Conservation (phyloP, 805 yeast genomes). For the Blastobotrys parvus region DNA sequence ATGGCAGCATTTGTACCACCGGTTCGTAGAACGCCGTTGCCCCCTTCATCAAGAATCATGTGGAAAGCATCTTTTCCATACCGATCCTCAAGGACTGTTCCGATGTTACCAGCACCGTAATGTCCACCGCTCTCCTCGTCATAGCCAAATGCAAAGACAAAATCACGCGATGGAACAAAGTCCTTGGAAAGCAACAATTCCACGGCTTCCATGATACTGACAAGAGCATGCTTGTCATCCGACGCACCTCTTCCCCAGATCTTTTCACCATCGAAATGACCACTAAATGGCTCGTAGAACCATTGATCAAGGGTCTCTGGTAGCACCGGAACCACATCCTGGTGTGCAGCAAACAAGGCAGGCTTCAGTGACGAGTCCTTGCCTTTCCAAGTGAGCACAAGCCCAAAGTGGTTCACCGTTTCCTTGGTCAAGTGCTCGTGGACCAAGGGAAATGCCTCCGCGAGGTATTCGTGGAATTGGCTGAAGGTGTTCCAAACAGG, state of each 20-base stretch:
- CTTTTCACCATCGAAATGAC: constrained; percentile 48
- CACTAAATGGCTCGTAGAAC: constrained; percentile 52
- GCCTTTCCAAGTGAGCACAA: constrained; percentile 15
- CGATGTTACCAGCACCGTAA: constrained; percentile 23
- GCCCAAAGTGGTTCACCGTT: constrained; percentile 25
- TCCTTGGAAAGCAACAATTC: constrained; percentile 44
- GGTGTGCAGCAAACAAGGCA: constrained; percentile 54
- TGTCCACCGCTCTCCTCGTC: constrained; percentile 66
- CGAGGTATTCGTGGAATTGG: constrained; percentile 42
- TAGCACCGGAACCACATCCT: constrained; percentile 64
- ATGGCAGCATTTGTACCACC: constrained; percentile 44
- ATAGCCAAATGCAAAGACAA: constrained; percentile 57
- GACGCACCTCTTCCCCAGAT: constrained; percentile 63
- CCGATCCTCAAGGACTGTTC: constrained; percentile 37
- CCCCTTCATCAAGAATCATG: constrained; percentile 65
- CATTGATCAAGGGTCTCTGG: constrained; percentile 41
- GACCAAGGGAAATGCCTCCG: constrained; percentile 43
- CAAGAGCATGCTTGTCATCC: constrained; percentile 58
- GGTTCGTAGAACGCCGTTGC: constrained; percentile 30
- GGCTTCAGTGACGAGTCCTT: constrained; percentile 39
- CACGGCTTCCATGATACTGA: constrained; percentile 56
- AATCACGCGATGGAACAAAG: constrained; percentile 48
- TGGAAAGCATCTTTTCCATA: constrained; percentile 56
- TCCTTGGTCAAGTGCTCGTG: constrained; percentile 40
- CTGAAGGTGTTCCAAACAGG: constrained; percentile 39